Base-by-base conservation (phyloP, 1,284 basidiomycete genomes). In the Ceraceosorus guamensis region DNA sequence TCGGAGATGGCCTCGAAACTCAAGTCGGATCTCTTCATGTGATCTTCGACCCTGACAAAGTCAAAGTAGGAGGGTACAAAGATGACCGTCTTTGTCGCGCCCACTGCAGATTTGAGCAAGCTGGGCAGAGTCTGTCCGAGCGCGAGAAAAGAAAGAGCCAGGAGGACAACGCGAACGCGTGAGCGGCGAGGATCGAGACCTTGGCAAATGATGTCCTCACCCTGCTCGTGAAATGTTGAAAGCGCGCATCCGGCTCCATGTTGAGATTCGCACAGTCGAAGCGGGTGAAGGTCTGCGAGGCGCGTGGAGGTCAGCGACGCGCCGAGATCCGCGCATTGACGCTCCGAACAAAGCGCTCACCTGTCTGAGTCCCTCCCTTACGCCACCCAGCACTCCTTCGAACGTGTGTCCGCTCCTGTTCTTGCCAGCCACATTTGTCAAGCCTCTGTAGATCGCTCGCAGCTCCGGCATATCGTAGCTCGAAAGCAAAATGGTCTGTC, bases 51-150 rank as follows among this genome's bases (percentile, higher is more conserved):
- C 10, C 90, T 84, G 52, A 97, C 88, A 77, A 95, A 98, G 79
- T 98, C 95, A 73, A 96, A 95, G 61, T 93, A 97, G 0, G 89
- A 91, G 0, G 95, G 91, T 8, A 99, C 81, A 68, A 97, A 88
- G 66, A 98, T 82, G 55, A 87, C 82, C 0, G 91, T 91, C 73
- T 91, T 89, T 43, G 85, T 81, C 63, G 90, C 87, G 74, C 89
- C 86, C 4, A 97, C 87, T 0, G 93, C 95, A 1, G 91, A 93
- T 76, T 90, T 91, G 49, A 91, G 79, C 11, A 96, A 78, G 6
- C 81, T 75, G 2, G 91, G 89, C 3, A 97, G 80, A 11, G 91
- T 80, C 37, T 41, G 37, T n/a, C 8, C 8, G 37, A 87, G 90
- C 39, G 45, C 4, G 59, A 5, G 6, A 24, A 30, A 31, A 53